These are phyloP conservation scores for Fusarium haematococcum DNA, from an alignment of 2,329 filamentous ascomycete species.

Conservation along the genomic window DNA sequence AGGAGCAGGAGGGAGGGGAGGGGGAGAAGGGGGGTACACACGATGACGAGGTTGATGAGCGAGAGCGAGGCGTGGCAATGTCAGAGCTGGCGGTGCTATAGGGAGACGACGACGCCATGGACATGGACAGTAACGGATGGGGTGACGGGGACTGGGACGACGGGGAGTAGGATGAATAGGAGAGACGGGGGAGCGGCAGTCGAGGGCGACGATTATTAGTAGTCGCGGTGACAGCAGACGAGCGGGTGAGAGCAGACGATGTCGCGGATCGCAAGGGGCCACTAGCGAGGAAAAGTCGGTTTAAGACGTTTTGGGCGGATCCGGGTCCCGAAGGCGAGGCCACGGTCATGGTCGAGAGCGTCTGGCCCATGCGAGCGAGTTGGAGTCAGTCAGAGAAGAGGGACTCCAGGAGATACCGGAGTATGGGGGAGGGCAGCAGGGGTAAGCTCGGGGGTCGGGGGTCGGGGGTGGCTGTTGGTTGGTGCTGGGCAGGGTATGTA, in stretches of 20 bases:
- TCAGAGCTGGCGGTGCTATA: conserved; percentile 62
- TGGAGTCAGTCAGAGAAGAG: conserved; percentile 24
- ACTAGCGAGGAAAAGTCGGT: conserved; percentile 51
- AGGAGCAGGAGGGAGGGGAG: conserved; percentile 54
- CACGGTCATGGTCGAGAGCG: conserved; percentile 43
- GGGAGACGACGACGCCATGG: conserved; percentile 51
- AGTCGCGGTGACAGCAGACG: conserved; percentile 41
- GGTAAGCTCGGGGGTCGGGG: conserved; percentile 25
- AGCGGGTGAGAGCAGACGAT: conserved; percentile 42
- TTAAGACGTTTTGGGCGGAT: conserved; percentile 48
- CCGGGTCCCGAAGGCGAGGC: conserved; percentile 43
- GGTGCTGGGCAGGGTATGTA: conserved; percentile 26
- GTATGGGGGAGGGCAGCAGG: conserved; percentile 36
- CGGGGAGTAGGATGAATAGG: conserved; percentile 37
- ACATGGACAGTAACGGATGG: conserved; percentile 39
- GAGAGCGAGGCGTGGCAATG: conserved; percentile 66
- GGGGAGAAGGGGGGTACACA: conserved; percentile 56
- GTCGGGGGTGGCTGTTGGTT: conserved; percentile 32
- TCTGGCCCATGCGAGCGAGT: conserved; percentile 40
- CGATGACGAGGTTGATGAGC: conserved; percentile 59
- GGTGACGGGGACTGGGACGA: conserved; percentile 33
- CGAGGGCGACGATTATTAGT: conserved; percentile 47
- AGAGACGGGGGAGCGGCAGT: conserved; percentile 40
- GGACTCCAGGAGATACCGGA: conserved; percentile 37
- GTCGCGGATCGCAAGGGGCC: conserved; percentile 43